phyloP scores from a whole-genome alignment of 2,329 filamentous ascomycete species.

The Aspergillus pseudoglaucus region DNA sequence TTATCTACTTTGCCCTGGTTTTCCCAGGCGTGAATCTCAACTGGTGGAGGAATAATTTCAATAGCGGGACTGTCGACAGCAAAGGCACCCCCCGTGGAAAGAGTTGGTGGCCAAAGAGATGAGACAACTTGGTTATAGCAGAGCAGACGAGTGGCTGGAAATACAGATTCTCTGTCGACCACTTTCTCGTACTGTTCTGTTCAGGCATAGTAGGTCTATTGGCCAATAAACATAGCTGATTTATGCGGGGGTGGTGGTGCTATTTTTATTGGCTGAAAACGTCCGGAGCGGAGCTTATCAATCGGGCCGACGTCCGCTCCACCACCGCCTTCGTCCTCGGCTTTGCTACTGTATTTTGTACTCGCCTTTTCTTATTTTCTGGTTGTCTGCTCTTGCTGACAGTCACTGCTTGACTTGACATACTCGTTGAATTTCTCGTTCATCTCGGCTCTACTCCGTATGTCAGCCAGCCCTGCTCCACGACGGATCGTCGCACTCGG shows the following conservation, averaged over 20 bases:
- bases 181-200: no score
- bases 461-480: not conserved
- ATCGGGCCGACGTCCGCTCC: not conserved
- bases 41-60: no score
- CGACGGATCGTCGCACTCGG: slow-evolving; percentile 2
- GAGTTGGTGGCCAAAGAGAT: no score
- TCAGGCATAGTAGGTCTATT: not conserved
- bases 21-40: no score
- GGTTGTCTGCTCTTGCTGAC: not conserved
- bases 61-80: no score
- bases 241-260: not conserved
- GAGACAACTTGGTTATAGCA: no score
- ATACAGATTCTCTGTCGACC: no score
- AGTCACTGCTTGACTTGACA: not conserved
- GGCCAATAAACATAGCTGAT: not conserved
- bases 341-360: not conserved
- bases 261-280: not conserved
- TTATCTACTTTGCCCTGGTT: no score
- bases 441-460: not conserved
- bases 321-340: not conserved
- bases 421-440: not conserved
- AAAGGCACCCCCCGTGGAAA: no score
- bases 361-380: not conserved
- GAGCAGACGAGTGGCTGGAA: no score
- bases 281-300: slow-evolving; percentile 1